Evolutionary conservation across 768 basidiomycete genomes (phyloP).

Genomic region (Cystofilobasidium bisporidii): DNA sequence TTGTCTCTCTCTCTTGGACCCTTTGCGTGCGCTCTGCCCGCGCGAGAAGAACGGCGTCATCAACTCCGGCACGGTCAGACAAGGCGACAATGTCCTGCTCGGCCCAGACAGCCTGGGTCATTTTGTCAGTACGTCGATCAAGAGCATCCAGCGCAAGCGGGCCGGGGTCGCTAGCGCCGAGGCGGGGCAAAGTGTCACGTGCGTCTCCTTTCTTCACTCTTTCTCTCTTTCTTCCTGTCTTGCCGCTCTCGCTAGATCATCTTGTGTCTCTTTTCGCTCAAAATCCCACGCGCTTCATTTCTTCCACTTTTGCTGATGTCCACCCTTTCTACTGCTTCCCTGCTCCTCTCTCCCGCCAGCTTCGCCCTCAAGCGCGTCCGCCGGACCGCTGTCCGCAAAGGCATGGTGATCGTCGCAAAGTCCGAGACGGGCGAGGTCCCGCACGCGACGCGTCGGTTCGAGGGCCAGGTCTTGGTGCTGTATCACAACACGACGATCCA

Average conservation of each 20-base stretch:
- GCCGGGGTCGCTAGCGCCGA: constrained; percentile 75
- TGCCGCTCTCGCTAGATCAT: too few species aligned
- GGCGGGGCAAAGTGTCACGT: constrained; percentile 87
- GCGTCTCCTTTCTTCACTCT: constrained; percentile 9
- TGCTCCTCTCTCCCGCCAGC: constrained; percentile 21
- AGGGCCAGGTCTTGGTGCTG: constrained; percentile 85
- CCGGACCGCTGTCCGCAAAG: constrained; percentile 72
- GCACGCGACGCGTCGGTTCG: constrained; percentile 69
- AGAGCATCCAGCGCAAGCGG: constrained; percentile 91
- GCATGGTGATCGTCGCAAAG: constrained; percentile 83
- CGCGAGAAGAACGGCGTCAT: constrained; percentile 54
- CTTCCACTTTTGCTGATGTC: too few species aligned
- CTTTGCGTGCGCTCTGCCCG: too few species aligned
- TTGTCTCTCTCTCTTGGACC: constrained; percentile 54
- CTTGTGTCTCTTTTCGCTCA: too few species aligned
- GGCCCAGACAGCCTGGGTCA: constrained; percentile 91
- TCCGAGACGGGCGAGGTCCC: constrained; percentile 57
- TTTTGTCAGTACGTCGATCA: constrained; percentile 67
- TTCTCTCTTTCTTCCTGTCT: too few species aligned
- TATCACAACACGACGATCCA: constrained; percentile 44
- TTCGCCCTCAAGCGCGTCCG: constrained; percentile 83
- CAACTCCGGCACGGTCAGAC: constrained; percentile 61
- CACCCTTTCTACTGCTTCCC: too few species aligned
- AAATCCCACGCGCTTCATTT: too few species aligned
- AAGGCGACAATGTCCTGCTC: constrained; percentile 69